These are phyloP conservation scores for Vitis cinerea DNA, from an alignment of 164 flowering plant species.

Conservation along the genomic window DNA sequence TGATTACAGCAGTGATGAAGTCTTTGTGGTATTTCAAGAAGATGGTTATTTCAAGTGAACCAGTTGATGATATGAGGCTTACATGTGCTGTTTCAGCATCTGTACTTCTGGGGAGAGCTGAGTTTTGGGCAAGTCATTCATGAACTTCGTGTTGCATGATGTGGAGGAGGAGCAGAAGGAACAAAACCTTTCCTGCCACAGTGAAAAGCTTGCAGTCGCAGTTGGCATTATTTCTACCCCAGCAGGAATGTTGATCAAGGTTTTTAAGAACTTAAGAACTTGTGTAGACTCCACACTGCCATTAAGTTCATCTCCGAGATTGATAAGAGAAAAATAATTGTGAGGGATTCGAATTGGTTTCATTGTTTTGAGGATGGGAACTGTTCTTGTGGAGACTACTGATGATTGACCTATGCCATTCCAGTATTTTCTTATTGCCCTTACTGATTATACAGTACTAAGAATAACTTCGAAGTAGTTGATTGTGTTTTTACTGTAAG, in stretches of 20 bases:
- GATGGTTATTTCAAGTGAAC: too few species aligned
- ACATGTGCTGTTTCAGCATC: slow-evolving; percentile 31
- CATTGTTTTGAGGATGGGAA: slow-evolving; percentile 37
- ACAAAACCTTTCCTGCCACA: slow-evolving; percentile 32
- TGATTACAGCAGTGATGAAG: too few species aligned
- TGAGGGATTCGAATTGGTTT: slow-evolving; percentile 41
- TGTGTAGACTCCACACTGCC: slow-evolving; percentile 41
- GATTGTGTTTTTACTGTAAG: too few species aligned
- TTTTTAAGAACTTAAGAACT: slow-evolving; percentile 38
- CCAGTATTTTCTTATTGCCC: too few species aligned
- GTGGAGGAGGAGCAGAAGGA: slow-evolving; percentile 47
- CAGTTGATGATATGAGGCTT: background rate
- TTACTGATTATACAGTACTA: too few species aligned
- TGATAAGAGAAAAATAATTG: slow-evolving; percentile 29
- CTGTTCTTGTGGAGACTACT: slow-evolving; percentile 37
- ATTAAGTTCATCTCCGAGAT: slow-evolving; percentile 36
- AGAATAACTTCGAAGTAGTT: too few species aligned
- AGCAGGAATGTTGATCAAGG: slow-evolving; percentile 27
- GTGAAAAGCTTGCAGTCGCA: slow-evolving; percentile 44
- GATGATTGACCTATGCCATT: too few species aligned
- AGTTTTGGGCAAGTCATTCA: slow-evolving; percentile 4
- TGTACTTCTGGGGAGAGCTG: slow-evolving; percentile 22
- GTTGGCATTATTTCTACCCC: slow-evolving; percentile 32
- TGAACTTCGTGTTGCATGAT: slow-evolving; percentile 37
- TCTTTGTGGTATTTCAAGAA: too few species aligned